Evolutionary conservation across 2,329 filamentous ascomycete species (phyloP).

Genomic region (Colletotrichum shisoi): DNA sequence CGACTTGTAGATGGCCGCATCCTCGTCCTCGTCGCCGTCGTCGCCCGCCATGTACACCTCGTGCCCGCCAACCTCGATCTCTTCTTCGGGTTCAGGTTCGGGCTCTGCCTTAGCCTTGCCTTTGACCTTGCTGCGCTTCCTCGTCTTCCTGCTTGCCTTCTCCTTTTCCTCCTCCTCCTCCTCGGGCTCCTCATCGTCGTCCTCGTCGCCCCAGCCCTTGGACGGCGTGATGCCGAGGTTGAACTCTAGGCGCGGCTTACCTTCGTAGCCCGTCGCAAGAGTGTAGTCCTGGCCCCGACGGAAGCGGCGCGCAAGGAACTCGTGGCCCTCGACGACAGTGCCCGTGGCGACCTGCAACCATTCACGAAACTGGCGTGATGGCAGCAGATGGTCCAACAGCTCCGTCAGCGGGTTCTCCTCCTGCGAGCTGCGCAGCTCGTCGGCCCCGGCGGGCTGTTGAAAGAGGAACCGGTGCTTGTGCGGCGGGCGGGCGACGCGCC

Average conservation of each 20-base stretch:
- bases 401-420: slow-evolving; percentile 72
- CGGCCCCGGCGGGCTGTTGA: slow-evolving; percentile 63
- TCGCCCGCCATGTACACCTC: slow-evolving; percentile 95
- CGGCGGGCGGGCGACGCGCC: slow-evolving; percentile 83
- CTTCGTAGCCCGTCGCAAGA: slow-evolving; percentile 83
- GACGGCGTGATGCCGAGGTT: slow-evolving; percentile 88
- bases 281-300: slow-evolving; percentile 89
- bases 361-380: slow-evolving; percentile 84
- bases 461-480: slow-evolving; percentile 96
- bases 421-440: slow-evolving; percentile 49
- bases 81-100: slow-evolving; percentile 42
- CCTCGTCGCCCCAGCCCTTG: slow-evolving; percentile 80
- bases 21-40: slow-evolving; percentile 69
- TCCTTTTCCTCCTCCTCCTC: slow-evolving; percentile 49
- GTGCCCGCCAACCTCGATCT: slow-evolving; percentile 70
- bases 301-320: slow-evolving; percentile 86
- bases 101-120: slow-evolving; percentile 45
- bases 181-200: slow-evolving; percentile 59
- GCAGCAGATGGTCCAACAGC: slow-evolving; percentile 81
- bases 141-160: slow-evolving; percentile 46
- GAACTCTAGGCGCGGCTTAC: slow-evolving; percentile 81
- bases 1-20: slow-evolving; percentile 85
- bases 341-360: slow-evolving; percentile 88
- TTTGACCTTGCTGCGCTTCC: slow-evolving; percentile 48
- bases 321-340: slow-evolving; percentile 74